Evolutionary conservation across 2,329 filamentous ascomycete genomes (phyloP), one percentile per base, ranked within the genome.

Genomic region (Chaetomium olivaceum): DNA sequence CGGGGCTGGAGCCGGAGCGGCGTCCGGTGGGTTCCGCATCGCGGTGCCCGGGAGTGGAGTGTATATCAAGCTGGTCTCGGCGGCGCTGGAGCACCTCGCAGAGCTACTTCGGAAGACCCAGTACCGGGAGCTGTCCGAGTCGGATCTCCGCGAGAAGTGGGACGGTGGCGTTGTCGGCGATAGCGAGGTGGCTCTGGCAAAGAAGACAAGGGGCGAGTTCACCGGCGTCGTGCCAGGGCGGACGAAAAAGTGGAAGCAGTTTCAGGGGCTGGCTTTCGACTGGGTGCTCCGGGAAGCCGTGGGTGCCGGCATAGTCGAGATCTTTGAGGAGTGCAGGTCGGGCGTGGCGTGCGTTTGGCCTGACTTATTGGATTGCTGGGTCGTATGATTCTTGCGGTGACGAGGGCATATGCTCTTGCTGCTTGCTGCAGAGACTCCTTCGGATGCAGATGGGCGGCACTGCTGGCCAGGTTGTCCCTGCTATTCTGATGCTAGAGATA

Each of bases 291-390:
- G 85, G 50, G 89, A 92, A 75, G 90, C 89, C 52, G 81, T 91
- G 27, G 91, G 90, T 0, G 81, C 87, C 31, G 91, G 91, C 1
- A 73, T 89, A 19, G 83, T 92, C 4, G 90, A 93, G 76, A 78
- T 91, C 16, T 93, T 93, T 75, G 86, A 91, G 73, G 93, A 90
- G 14, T 82, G 88, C 16, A 90, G 86, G 89, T 92, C n/a, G 90
- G 90, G 1, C 81, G 84, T 66, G 90, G 86, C 12, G 83, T 91
- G 65, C 81, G 87, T 69, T 59, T 77, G 76, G 77, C 59, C 63
- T 82, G 64, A 63, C 12, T 23, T 19, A 11, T 12, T 55, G 19
- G 33, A n/a, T 50, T 48, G 6, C n/a, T 31, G 21, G 8, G 14
- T 16, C 29, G 7, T 31, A n/a, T 55, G 8, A 48, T 9, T 0